Conservation (phyloP, 2,329 filamentous ascomycete species). For the Aspergillus udagawae region DNA sequence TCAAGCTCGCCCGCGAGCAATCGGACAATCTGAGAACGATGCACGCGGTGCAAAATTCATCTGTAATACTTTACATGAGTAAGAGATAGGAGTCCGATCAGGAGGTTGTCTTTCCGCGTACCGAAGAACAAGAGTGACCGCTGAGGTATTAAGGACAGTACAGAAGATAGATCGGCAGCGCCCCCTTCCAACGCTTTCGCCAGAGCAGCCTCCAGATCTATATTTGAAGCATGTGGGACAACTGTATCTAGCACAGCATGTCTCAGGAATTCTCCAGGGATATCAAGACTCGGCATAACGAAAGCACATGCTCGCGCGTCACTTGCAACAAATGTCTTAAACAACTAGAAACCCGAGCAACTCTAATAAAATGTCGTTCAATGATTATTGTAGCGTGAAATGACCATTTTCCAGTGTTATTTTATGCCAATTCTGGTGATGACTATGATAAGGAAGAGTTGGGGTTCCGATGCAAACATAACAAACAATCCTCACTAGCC, state of each 20-base stretch:
- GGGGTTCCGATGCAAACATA: slow-evolving; percentile 23
- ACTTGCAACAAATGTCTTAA: background rate
- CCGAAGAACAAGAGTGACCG: slow-evolving; percentile 52
- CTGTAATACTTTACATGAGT: slow-evolving; percentile 48
- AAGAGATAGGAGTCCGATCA: slow-evolving; percentile 34
- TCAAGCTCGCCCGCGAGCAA: slow-evolving; percentile 46
- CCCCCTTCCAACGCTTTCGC: slow-evolving; percentile 43
- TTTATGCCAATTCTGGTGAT: background rate
- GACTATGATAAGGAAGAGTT: background rate
- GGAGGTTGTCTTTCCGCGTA: slow-evolving; percentile 18
- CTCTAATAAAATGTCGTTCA: background rate
- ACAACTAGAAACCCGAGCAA: background rate
- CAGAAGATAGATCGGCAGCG: slow-evolving; percentile 41
- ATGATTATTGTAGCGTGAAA: background rate
- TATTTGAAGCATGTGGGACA: slow-evolving; percentile 39
- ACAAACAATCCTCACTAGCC: slow-evolving; percentile 19
- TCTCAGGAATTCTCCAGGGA: slow-evolving; percentile 39
- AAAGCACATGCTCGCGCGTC: slow-evolving; percentile 20
- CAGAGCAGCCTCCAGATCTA: slow-evolving; percentile 39
- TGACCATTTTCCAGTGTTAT: background rate
- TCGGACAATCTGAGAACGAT: slow-evolving; percentile 50
- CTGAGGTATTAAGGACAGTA: slow-evolving; percentile 48
- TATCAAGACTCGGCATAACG: slow-evolving; percentile 33
- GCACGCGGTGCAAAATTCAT: slow-evolving; percentile 52
- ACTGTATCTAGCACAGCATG: slow-evolving; percentile 43